Evolutionary conservation across 495 filamentous ascomycete species (phyloP), one percentile per base, ranked within the genome.

Genomic region (Margaritispora aquatica): DNA sequence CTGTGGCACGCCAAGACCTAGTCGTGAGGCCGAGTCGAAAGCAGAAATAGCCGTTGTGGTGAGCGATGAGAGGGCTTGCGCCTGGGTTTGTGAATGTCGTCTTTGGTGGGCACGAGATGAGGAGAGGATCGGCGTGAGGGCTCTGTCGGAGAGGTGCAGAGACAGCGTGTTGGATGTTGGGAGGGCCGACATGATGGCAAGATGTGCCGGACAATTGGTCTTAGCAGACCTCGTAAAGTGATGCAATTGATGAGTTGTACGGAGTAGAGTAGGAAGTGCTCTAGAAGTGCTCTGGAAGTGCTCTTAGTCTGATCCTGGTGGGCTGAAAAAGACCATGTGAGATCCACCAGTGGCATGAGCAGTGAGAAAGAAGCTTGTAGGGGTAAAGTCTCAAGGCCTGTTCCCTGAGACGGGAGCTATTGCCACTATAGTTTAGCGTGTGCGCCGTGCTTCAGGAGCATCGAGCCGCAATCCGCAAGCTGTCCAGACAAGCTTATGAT

Each of bases 111-210:
- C n/a, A 41, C 61, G 52, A 23, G 69, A 61, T 15, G 75, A 74
- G n/a, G 72, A 73, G 36, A 79, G 65, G 54, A 78, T 66, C n/a
- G 75, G 74, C 0, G 72, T 74, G 38, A 73, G 70, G 31, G 69
- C 60, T 44, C 69, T 63, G 67, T 77, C 75, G 27, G 70, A 63
- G 26, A 77, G 73, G 64, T 76, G 73, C 15, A 74, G 66, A 51
- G 70, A 55, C 21, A 62, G 22, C 3, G 22, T 19, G 21, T 13
- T 54, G 1, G 52, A 75, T 64, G 54, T 57, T 71, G 63, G 17
- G n/a, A 31, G 20, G 24, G 50, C n/a, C 26, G 20, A 22, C 22
- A 50, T 34, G 10, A 31, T 11, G 11, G 7, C 3, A n/a, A 8
- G 38, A 3, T 9, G 17, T 44, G 3, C 8, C 17, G 15, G 17